Conservation (phyloP, 306 rosid species). For the Medicago lupulina region DNA sequence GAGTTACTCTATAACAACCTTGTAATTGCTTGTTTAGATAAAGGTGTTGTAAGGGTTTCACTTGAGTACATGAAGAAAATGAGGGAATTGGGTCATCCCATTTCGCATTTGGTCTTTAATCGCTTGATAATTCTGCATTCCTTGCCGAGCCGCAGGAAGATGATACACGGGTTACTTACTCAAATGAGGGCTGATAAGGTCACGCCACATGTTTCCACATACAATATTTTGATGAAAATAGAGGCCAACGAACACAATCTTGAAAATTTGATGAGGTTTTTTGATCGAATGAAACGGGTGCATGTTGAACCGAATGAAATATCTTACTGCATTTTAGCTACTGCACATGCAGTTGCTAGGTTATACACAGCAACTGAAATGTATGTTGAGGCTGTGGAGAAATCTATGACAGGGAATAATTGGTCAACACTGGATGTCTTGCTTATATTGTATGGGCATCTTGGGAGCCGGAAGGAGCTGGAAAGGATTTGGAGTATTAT, state of each 20-base stretch:
- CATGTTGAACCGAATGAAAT: slow-evolving; percentile 85
- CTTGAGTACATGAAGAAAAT: slow-evolving; percentile 90
- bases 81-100: slow-evolving; percentile 78
- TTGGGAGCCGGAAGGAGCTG: slow-evolving; percentile 71
- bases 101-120: slow-evolving; percentile 87
- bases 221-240: slow-evolving; percentile 90
- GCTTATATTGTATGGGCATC: slow-evolving; percentile 73
- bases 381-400: slow-evolving; percentile 77
- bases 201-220: slow-evolving; percentile 80
- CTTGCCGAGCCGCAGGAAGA: slow-evolving; percentile 56
- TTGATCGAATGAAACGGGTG: slow-evolving; percentile 63
- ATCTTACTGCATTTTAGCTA: slow-evolving; percentile 83
- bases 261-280: slow-evolving; percentile 71
- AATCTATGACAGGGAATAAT: slow-evolving; percentile 69
- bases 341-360: slow-evolving; percentile 83
- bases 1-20: slow-evolving; percentile 90
- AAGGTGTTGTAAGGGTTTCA: slow-evolving; percentile 74
- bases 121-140: slow-evolving; percentile 83
- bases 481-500: slow-evolving; percentile 73
- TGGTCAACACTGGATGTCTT: slow-evolving; percentile 86
- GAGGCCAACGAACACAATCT: slow-evolving; percentile 82
- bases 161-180: slow-evolving; percentile 66
- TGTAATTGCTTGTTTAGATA: slow-evolving; percentile 86
- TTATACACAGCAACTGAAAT: slow-evolving; percentile 72
- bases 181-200: slow-evolving; percentile 94